A percentile compares a stretch with the other conserved stretches of the same genome.
phyloP scores from a whole-genome alignment of 345 rosid species.

The Angophora floribunda region DNA sequence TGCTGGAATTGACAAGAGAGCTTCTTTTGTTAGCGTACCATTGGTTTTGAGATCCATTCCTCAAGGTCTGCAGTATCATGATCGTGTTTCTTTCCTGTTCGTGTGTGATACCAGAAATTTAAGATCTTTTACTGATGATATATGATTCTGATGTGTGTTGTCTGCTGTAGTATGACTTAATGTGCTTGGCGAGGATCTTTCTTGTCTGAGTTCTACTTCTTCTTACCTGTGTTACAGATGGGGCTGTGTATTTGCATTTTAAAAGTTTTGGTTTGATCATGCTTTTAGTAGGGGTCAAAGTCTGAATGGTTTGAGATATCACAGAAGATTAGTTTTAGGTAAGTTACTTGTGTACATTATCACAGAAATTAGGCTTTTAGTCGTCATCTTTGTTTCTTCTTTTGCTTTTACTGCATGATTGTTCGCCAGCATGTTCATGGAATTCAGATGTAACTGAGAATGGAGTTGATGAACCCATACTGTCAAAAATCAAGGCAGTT shows the following conservation, averaged over 20 bases:
- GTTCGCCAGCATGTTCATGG: background rate
- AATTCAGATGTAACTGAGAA: background rate
- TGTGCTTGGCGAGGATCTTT: background rate
- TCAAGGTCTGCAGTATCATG: background rate
- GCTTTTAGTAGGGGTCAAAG: background rate
- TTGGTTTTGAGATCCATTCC: background rate
- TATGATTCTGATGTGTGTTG: background rate
- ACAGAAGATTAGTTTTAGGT: background rate
- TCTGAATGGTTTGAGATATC: background rate
- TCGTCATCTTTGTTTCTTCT: background rate
- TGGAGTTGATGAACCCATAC: background rate
- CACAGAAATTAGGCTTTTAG: background rate
- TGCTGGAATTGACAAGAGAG: background rate
- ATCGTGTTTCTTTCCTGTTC: background rate
- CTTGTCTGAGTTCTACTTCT: background rate
- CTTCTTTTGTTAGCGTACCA: accelerated
- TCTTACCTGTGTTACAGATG: background rate
- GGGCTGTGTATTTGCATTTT: background rate
- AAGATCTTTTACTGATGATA: background rate
- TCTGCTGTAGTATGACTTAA: background rate
- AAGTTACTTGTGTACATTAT: background rate
- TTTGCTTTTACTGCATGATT: background rate
- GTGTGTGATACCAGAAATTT: background rate
- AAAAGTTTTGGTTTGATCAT: background rate
- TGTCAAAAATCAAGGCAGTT: background rate